Evolutionary conservation across 306 rosid genomes (phyloP), one percentile per base, ranked within the genome.

Genomic region (Trifolium dubium): DNA sequence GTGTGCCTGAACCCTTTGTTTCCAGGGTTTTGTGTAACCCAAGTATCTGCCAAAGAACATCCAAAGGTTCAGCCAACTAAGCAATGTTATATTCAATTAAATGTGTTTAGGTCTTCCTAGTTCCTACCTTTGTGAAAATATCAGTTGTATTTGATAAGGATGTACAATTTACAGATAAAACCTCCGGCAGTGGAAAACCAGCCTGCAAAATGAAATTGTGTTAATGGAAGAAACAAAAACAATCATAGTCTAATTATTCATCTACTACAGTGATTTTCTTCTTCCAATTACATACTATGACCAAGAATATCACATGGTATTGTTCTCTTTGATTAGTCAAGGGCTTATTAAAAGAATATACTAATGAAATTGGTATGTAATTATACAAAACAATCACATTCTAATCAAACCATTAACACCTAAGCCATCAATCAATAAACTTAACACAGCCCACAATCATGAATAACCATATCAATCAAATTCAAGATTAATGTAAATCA

Each of bases 121-220:
- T 81, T 12, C 75, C 10, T 85, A 94, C 97, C 96, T 89, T 89
- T 9, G 56, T 50, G 82, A 94, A 94, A 64, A 92, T 87, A 46
- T 89, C 96, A 6, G 96, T 81, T 50, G 97, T 88, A 18, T 87
- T 89, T 13, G 86, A 41, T 18, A 94, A 88, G 13, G 93, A 79
- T 47, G 95, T 85, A 70, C 99, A 92, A 53, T 86, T 92, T 64
- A 94, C 55, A 19, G 90, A 74, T 51, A 94, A 74, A 60, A 92
- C 82, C 73, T 92, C 89, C 2, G 96, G 96, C 65, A 41, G 77
- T 47, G 80, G 83, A 17, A 84, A 74, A 31, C 87, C 88, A 8
- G 61, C 85, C 97, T 94, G 87, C 30, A 79, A 82, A 82, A 72
- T 70, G 31, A 63, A 15, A 8, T 18, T 12, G 6, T 4, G 29